These are phyloP conservation scores for Acacia confusa DNA, from an alignment of 306 rosid genomes.

Conservation along the genomic window DNA sequence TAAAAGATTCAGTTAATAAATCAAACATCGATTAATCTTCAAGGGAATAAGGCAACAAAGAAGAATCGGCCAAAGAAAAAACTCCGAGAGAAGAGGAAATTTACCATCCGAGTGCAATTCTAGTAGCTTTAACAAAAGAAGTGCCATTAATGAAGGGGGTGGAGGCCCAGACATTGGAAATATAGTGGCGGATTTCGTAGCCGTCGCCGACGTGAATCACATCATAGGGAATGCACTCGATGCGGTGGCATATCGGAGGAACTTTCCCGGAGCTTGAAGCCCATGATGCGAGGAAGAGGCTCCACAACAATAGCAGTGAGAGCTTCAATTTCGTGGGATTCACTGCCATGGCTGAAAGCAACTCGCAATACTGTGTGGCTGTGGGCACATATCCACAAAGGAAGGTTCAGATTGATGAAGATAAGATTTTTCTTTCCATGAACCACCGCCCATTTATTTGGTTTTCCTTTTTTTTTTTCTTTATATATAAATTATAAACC, in stretches of 20 bases:
- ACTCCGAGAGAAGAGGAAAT: neutral
- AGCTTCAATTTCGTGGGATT: no score
- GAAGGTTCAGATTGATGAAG: no score
- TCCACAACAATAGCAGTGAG: slow-evolving; percentile 42
- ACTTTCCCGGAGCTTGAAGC: slow-evolving; percentile 33
- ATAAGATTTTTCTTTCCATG: no score
- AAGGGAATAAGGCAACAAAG: no score
- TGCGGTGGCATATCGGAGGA: slow-evolving; percentile 60
- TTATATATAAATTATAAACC: no score
- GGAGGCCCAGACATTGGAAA: slow-evolving; percentile 66
- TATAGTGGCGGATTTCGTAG: slow-evolving; percentile 66
- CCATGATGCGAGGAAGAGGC: slow-evolving; percentile 46
- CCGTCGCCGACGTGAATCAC: slow-evolving; percentile 45
- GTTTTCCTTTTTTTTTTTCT: no score
- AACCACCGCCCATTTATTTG: no score
- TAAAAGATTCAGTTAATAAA: neutral
- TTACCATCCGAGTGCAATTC: slow-evolving; percentile 70
- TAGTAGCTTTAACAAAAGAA: slow-evolving; percentile 68
- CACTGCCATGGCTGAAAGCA: no score
- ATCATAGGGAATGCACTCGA: slow-evolving; percentile 68
- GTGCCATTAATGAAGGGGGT: slow-evolving; percentile 60
- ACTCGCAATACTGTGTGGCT: neutral
- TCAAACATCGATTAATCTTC: no score
- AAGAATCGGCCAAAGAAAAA: neutral
- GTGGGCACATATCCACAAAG: no score